These are phyloP conservation scores for Trichosporon ovoides DNA, from an alignment of 1,284 basidiomycete genomes.

Conservation along the genomic window DNA sequence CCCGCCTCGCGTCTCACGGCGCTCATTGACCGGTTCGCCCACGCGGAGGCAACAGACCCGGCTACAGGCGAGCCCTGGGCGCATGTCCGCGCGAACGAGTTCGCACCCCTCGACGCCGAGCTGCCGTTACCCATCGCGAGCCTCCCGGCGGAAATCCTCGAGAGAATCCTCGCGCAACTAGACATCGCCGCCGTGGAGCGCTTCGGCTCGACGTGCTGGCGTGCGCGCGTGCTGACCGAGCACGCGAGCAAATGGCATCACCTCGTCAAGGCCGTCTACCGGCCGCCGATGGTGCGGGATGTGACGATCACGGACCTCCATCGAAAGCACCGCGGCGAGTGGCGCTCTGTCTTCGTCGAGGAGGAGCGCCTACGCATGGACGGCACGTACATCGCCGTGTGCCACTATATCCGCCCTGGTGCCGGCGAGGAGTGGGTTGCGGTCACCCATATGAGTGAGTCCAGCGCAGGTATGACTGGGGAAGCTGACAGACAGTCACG, in stretches of 20 bases:
- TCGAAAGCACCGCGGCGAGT: conserved; percentile 58
- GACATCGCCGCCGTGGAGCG: conserved; percentile 67
- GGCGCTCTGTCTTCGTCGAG: conserved; percentile 69
- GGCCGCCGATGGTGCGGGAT: conserved; percentile 54
- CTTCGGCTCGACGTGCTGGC: conserved; percentile 66
- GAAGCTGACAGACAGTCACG: conserved; percentile 35
- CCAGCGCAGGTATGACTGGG: not conserved
- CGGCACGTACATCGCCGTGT: conserved; percentile 82
- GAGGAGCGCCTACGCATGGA: conserved; percentile 76
- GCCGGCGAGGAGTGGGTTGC: conserved; percentile 76
- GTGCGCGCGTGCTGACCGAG: conserved; percentile 64
- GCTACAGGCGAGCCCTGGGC: not conserved
- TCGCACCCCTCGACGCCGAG: conserved; percentile 64
- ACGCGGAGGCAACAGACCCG: not conserved
- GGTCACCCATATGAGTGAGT: conserved; percentile 48
- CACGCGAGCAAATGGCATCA: conserved; percentile 61
- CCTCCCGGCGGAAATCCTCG: conserved; percentile 70
- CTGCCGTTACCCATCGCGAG: conserved; percentile 56
- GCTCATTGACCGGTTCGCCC: conserved; percentile 5
- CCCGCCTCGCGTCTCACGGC: conserved; percentile 7
- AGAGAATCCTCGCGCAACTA: conserved; percentile 56
- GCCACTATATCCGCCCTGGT: conserved; percentile 69
- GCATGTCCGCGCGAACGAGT: conserved; percentile 37
- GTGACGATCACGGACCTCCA: conserved; percentile 47
- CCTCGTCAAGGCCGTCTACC: conserved; percentile 58